These are phyloP conservation scores for Russula foetens DNA, from an alignment of 768 basidiomycete genomes.

Conservation along the genomic window DNA sequence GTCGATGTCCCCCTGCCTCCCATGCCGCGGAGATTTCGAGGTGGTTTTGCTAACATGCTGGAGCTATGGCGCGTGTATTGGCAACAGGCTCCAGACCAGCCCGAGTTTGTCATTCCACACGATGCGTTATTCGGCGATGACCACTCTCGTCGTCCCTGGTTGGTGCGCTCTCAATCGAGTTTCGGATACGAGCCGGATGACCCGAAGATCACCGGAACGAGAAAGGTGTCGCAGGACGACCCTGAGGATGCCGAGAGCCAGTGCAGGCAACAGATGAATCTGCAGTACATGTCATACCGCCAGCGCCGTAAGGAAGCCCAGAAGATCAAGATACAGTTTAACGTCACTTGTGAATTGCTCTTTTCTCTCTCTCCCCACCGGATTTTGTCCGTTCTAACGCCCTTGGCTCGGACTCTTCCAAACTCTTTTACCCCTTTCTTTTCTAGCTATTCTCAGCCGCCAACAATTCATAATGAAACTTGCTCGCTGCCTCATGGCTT, in stretches of 20 bases:
- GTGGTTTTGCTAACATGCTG: constrained; percentile 17
- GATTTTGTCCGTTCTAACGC: neutral
- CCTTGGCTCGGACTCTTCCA: neutral
- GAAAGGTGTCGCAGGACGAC: constrained; percentile 44
- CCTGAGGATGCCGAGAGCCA: constrained; percentile 55
- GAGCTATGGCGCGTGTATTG: constrained; percentile 16
- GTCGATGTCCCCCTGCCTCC: neutral
- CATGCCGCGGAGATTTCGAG: constrained; percentile 14
- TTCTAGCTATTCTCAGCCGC: constrained; percentile 65
- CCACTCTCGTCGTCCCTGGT: neutral
- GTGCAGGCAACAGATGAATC: constrained; percentile 24
- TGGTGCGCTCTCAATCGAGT: constrained; percentile 4
- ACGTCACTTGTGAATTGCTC: constrained; percentile 53
- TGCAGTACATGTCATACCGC: constrained; percentile 61
- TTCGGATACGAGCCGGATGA: constrained; percentile 52
- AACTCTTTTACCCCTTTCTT: neutral
- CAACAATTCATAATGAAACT: constrained; percentile 84
- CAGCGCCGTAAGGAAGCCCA: constrained; percentile 56
- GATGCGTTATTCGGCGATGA: neutral
- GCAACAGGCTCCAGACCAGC: constrained; percentile 7
- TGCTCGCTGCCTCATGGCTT: constrained; percentile 82
- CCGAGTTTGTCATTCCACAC: constrained; percentile 8
- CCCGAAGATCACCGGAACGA: constrained; percentile 55
- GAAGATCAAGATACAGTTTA: constrained; percentile 64
- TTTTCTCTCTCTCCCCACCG: neutral